Conservation (phyloP, 345 rosid species). For the Lagerstroemia speciosa region DNA sequence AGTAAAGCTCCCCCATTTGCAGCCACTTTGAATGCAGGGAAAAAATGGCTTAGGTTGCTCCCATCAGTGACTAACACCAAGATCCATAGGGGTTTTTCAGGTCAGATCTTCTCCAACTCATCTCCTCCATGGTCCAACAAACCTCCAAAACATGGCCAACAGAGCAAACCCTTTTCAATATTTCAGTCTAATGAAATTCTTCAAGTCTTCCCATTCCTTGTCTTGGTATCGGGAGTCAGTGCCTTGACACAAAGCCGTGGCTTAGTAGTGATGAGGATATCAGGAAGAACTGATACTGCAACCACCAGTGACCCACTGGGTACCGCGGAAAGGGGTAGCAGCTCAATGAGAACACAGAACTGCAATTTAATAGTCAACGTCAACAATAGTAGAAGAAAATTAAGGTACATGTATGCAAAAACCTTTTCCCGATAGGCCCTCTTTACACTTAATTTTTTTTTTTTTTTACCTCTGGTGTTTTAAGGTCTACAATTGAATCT, state of each 20-base stretch:
- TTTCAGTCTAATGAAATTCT: background rate
- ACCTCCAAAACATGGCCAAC: background rate
- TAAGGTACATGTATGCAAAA: background rate
- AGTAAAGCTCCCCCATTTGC: background rate
- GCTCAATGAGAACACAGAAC: slow-evolving; percentile 72
- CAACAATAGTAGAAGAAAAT: slow-evolving; percentile 3
- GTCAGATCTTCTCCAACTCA: background rate
- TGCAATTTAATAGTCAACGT: slow-evolving; percentile 19
- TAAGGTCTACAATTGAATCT: slow-evolving; percentile 78
- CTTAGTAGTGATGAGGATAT: slow-evolving; percentile 58
- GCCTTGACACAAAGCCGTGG: slow-evolving; percentile 76
- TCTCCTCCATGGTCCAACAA: background rate
- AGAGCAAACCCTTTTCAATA: background rate
- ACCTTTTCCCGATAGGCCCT: background rate
- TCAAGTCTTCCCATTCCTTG: slow-evolving; percentile 21
- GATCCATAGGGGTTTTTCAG: background rate
- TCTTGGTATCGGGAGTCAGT: slow-evolving; percentile 37
- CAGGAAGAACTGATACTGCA: slow-evolving; percentile 74
- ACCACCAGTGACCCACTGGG: slow-evolving; percentile 49
- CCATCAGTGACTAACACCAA: background rate
- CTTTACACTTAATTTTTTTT: too few species aligned
- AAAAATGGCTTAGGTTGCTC: background rate
- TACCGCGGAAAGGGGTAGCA: slow-evolving; percentile 73
- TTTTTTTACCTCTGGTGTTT: slow-evolving; percentile 66
- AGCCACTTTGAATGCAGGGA: background rate